Conservation (phyloP, 768 basidiomycete species). For the Amanita rubescens region DNA sequence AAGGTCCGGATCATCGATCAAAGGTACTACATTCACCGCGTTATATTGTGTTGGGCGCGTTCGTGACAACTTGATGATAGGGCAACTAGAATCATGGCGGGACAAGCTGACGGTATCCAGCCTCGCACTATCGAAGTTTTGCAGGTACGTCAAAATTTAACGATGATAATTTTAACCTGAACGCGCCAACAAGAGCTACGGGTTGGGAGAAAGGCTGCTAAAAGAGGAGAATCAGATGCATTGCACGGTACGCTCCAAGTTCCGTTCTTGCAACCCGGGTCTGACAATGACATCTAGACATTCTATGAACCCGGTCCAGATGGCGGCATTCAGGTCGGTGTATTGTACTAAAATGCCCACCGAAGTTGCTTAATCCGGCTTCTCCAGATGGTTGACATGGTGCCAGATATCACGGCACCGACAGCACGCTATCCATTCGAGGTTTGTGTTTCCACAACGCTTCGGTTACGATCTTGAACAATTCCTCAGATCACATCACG, state of each 20-base stretch:
- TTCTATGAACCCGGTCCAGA: constrained; percentile 63
- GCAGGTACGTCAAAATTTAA: constrained; percentile 27
- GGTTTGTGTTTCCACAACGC: constrained; percentile 23
- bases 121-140: constrained; percentile 49
- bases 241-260: constrained; percentile 44
- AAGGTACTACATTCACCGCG: constrained; percentile 32
- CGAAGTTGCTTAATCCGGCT: not conserved
- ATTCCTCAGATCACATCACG: constrained; percentile 45
- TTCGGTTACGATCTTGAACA: not conserved
- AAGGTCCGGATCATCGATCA: constrained; percentile 56
- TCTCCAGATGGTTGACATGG: constrained; percentile 51
- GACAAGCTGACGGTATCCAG: constrained; percentile 56
- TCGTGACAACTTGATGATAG: constrained; percentile 19
- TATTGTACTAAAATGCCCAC: not conserved
- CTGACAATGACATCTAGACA: constrained; percentile 35
- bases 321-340: constrained; percentile 56
- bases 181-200: constrained; percentile 54
- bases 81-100: constrained; percentile 40
- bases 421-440: constrained; percentile 68
- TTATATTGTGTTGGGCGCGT: not conserved
- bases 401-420: constrained; percentile 48
- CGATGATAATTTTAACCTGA: too few relatives aligned
- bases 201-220: constrained; percentile 46
- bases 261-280: constrained; percentile 2
- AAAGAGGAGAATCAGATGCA: constrained; percentile 63